Evolutionary conservation across 2,329 filamentous ascomycete genomes (phyloP), one percentile per base, ranked within the genome.

Genomic region (Chaetomium sp.): DNA sequence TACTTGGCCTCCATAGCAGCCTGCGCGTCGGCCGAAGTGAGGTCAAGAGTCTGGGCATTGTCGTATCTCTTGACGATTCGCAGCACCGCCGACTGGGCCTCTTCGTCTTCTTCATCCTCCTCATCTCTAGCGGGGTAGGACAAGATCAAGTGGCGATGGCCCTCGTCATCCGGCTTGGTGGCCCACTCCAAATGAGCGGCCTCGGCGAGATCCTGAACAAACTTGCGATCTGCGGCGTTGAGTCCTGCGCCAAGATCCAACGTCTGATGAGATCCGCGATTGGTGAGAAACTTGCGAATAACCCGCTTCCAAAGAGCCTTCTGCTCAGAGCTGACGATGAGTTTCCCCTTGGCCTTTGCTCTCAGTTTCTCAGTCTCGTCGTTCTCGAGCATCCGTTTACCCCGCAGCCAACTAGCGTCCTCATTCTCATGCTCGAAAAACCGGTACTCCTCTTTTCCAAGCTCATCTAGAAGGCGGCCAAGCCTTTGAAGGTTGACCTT

Each of bases 31-130:
- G 93, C 91, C 1, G 89, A 80, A 1, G 90, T 90, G 56, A 92
- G 78, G 72, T 98, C 93, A 47, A 95, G 83, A 27, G 97, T 87
- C 72, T 91, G 87, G 25, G 95, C 95, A 70, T 92, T 94, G 73
- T 98, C 93, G 74, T 97, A 99, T 65, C 89, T 89, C 75, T 90
- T 93, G 71, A 97, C 87, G 21, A 98, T 90, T 56, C 95, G 89
- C 68, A 90, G 85, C 42, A 97, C 85, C 19, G 95, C 95, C 71
- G 93, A 84, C 59, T 90, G 86, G 2, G 92, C 90, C 70, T 96
- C 94, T 74, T 95, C 91, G 60, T 96, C 93, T 54, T 92, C 89
- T 4, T 90, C 87, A 1, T 90, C 87, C 0, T 88, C 88, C 3
- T 90, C 88, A 1, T 88, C 86, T 10, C 89, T 86, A 65, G 88